Conservation (phyloP, 2,329 filamentous ascomycete species). For the Ustulina deusta region DNA sequence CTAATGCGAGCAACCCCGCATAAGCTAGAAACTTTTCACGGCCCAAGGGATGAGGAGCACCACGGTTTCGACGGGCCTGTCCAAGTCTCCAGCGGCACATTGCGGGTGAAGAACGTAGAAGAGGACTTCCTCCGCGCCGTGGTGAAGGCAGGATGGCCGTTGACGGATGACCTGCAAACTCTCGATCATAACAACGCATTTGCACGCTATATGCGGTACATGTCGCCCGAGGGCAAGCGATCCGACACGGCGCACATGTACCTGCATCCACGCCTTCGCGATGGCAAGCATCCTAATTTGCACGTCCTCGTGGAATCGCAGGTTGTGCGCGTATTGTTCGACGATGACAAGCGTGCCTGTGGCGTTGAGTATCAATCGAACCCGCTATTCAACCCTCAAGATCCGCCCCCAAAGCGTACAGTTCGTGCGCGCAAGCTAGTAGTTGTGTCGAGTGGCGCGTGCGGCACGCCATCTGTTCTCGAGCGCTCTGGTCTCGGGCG, state of each 20-base stretch:
- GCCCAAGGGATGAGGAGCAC: constrained; percentile 54
- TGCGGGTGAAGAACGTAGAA: constrained; percentile 54
- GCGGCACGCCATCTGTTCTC: constrained; percentile 66
- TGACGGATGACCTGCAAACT: constrained; percentile 62
- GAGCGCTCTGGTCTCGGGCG: constrained; percentile 73
- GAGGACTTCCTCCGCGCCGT: constrained; percentile 62
- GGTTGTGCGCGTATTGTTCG: constrained; percentile 63
- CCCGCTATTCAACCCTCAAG: constrained; percentile 54
- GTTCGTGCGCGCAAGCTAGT: constrained; percentile 68
- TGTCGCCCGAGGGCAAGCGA: constrained; percentile 47
- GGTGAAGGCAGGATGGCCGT: constrained; percentile 58
- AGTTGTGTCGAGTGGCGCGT: constrained; percentile 60
- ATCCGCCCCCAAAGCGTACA: constrained; percentile 43
- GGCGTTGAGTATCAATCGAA: constrained; percentile 68
- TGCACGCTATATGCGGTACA: constrained; percentile 43
- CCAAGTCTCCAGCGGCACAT: constrained; percentile 61
- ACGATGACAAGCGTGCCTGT: constrained; percentile 61
- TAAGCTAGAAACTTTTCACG: constrained; percentile 50
- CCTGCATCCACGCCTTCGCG: constrained; percentile 46
- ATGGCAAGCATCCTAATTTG: constrained; percentile 49
- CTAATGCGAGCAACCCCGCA: constrained; percentile 6
- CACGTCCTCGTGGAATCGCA: constrained; percentile 50
- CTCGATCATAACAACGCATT: constrained; percentile 56
- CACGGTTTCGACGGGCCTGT: constrained; percentile 64
- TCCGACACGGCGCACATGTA: constrained; percentile 48